Percentiles rank a stretch among this genome's conserved stretches.
Evolutionary conservation across 257 asterid genomes (phyloP).

Genomic region (Prunella vulgaris): DNA sequence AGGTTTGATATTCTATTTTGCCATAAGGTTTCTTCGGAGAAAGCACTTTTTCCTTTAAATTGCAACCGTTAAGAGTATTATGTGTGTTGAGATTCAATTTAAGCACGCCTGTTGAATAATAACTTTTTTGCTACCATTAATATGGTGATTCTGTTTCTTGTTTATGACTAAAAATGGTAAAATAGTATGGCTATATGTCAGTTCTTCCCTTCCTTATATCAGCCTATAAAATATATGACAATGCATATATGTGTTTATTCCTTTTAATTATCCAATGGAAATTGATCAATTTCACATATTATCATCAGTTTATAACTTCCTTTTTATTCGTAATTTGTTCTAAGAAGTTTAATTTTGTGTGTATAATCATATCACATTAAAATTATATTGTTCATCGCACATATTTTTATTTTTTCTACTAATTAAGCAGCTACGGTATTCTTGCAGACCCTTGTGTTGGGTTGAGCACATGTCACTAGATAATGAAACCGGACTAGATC

Average conservation of each 20-base stretch:
- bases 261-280: neutral
- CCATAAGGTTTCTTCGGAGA: neutral
- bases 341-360: neutral
- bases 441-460: conserved; percentile 79
- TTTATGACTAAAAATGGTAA: neutral
- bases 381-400: neutral
- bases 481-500: conserved; percentile 78
- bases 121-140: neutral
- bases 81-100: neutral
- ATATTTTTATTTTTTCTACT: neutral
- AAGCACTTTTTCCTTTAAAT: neutral
- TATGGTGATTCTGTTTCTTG: neutral
- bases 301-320: neutral
- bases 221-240: neutral
- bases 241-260: conserved; percentile 5
- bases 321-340: neutral
- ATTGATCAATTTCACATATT: neutral
- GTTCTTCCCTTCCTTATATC: neutral
- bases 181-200: neutral
- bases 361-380: neutral
- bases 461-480: conserved; percentile 80
- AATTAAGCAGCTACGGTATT: conserved; percentile 3
- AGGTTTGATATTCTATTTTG: neutral
- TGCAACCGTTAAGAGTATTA: neutral
- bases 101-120: conserved; percentile 3